A percentile compares a stretch with the other conserved stretches of the same genome.
phyloP scores from a whole-genome alignment of 768 basidiomycete species.

The Megacollybia marginata region DNA sequence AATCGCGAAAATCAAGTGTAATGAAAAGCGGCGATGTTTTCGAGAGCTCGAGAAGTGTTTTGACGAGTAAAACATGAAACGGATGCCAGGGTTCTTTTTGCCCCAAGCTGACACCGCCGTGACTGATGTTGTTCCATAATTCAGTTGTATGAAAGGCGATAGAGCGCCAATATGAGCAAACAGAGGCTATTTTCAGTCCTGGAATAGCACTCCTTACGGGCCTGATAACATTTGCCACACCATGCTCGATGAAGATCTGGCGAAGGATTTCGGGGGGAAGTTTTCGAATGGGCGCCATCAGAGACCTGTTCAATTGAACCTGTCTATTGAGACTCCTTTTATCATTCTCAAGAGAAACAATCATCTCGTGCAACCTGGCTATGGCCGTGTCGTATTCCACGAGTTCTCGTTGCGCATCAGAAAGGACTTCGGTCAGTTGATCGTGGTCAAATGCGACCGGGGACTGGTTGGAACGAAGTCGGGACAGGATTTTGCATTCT shows the following conservation, averaged over 20 bases:
- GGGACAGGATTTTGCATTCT: too few species aligned
- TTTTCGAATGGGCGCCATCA: background rate
- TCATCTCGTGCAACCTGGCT: background rate
- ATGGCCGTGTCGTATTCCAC: background rate
- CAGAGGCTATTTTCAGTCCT: background rate
- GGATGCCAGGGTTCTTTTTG: too few species aligned
- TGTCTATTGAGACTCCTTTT: background rate
- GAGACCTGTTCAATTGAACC: background rate
- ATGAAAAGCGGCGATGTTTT: too few species aligned
- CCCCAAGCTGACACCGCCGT: too few species aligned
- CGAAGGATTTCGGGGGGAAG: background rate
- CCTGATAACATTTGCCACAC: background rate
- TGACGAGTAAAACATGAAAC: too few species aligned
- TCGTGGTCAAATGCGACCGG: too few species aligned
- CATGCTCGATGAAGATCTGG: background rate
- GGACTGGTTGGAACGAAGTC: too few species aligned
- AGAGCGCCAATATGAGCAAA: background rate
- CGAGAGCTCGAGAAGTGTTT: too few species aligned
- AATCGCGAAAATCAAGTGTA: too few species aligned
- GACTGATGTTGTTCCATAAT: background rate
- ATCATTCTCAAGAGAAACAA: background rate
- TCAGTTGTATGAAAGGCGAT: background rate
- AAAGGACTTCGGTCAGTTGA: too few species aligned
- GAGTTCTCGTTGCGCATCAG: too few species aligned
- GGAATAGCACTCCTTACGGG: background rate